Evolutionary conservation across 2,329 filamentous ascomycete genomes (phyloP), one percentile per base, ranked within the genome.

Genomic region (Penicillium hesseltinei): DNA sequence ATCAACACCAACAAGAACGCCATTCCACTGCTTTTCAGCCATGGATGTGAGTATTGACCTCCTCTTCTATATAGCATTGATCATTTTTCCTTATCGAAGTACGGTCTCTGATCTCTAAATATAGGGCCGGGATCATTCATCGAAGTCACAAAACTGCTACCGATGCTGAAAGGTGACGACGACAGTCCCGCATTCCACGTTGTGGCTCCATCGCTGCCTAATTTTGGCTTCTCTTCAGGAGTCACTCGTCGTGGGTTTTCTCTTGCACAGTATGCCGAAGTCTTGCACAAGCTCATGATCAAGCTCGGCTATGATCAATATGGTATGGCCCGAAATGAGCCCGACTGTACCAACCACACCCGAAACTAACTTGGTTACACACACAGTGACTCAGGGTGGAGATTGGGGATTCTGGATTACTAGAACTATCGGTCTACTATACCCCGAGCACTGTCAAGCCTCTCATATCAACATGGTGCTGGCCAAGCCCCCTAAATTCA

Each of bases 391-490:
- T 1, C 83, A 89, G 71, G 87, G 86, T 58, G 88, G 88, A 38
- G 88, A 91, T 67, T 90, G 87, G 87, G 88, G 88, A 15, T 70
- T 81, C 67, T 80, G 81, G 65, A 82, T 91, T 62, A 87, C 86
- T 8, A 81, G 88, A 7, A 72, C 80, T 6, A 81, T 92, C 49
- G 84, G 82, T 0, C 69, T 81, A 5, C 69, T 82, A 0, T 90
- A 88, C 63, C 86, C 86, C 0, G 62, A 81, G 2, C 71, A 81
- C 60, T 82, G 82, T 64, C 78, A 82, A 60, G 85, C 85, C 27
- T 81, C 78, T 1, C 88, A 90, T 69, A 77, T 88, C 64, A 89
- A 90, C 70, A 81, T 85, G 61, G 76, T 83, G 51, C 66, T 65
- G 10, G 78, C 80, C 1, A 62, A 67, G 1, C 75, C 81, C 0